Evolutionary conservation across 441 rosid genomes (phyloP), one percentile per base, ranked within the genome.

Genomic region (Croton setiger): DNA sequence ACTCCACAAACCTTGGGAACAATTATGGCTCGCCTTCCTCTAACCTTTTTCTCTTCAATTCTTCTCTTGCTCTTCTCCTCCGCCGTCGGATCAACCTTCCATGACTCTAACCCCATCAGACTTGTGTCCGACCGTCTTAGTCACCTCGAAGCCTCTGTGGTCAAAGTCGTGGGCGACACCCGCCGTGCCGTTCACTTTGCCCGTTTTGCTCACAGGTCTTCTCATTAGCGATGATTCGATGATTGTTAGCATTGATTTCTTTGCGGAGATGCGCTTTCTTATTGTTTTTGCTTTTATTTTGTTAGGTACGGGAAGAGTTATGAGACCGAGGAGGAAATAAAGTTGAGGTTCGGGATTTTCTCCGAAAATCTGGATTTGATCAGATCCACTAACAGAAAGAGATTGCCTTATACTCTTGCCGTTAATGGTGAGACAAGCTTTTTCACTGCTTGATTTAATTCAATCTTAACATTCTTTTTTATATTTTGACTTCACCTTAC

Each of bases 161-260:
- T 81, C 55, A 84, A 76, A 72, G 85, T 80, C 76, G 60, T 94
- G 79, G 98, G 98, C n/a, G 78, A 73, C 43, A 68, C 88, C 11
- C 87, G 92, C 37, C 91, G 75, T 55, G 88, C 86, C 67, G 59
- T 84, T 80, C 78, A 88, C 71, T 91, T 91, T 62, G 90, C 96
- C 17, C 95, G 98, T 69, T 91, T 94, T 71, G 86, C 89, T 75
- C 77, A 75, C 84, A 85, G 84, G 97, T 93, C n/a, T 18, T 61
- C 59, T 4, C 21, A 53, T 37, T 8, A 0, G 7, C 7, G 41
- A 8, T 37, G 27, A 21, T 43, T 14, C n/a, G 45, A 56, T 17
- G 45, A 0, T 60, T 43, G 8, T 8, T 5, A 3, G 8, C 58
- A 17, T 31, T 11, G 35, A 13, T 1, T 3, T n/a, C n/a, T n/a